These are phyloP conservation scores for Fusarium caatingaense DNA, from an alignment of 2,329 filamentous ascomycete genomes.

Conservation along the genomic window DNA sequence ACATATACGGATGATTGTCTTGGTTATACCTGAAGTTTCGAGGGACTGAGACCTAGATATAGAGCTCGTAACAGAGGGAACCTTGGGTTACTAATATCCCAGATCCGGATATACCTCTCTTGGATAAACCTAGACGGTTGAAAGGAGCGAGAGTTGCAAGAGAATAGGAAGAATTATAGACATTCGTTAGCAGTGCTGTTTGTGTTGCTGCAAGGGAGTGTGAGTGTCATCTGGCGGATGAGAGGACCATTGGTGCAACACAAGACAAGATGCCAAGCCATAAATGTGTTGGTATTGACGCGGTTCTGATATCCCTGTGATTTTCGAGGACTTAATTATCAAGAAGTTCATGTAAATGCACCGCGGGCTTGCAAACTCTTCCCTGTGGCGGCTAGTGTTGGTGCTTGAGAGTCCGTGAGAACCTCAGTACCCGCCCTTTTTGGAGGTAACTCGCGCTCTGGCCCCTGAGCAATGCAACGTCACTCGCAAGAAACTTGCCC, in stretches of 20 bases:
- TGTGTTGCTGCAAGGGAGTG: slow-evolving; percentile 22
- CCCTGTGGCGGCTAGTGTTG: slow-evolving; percentile 3
- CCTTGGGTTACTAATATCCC: neutral
- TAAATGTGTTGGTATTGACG: neutral
- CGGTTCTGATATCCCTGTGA: neutral
- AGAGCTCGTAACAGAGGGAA: slow-evolving; percentile 16
- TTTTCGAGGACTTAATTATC: neutral
- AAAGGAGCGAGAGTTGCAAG: neutral
- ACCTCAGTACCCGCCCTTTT: slow-evolving; percentile 26
- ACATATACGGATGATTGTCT: neutral
- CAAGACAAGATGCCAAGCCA: neutral
- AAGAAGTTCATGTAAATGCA: neutral
- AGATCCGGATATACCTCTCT: neutral
- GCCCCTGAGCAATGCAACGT: slow-evolving; percentile 27
- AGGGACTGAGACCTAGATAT: slow-evolving; percentile 3
- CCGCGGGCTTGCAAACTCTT: neutral
- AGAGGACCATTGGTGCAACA: neutral
- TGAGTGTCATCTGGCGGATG: neutral
- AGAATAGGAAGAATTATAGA: neutral
- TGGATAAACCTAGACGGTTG: neutral
- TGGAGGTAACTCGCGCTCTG: slow-evolving; percentile 17
- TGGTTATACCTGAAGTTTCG: neutral
- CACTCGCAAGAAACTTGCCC: neutral
- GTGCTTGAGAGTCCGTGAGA: slow-evolving; percentile 19
- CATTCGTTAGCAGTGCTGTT: neutral